Evolutionary conservation across 2,329 filamentous ascomycete species (phyloP).

Genomic region (Colletotrichum cordylinicola): DNA sequence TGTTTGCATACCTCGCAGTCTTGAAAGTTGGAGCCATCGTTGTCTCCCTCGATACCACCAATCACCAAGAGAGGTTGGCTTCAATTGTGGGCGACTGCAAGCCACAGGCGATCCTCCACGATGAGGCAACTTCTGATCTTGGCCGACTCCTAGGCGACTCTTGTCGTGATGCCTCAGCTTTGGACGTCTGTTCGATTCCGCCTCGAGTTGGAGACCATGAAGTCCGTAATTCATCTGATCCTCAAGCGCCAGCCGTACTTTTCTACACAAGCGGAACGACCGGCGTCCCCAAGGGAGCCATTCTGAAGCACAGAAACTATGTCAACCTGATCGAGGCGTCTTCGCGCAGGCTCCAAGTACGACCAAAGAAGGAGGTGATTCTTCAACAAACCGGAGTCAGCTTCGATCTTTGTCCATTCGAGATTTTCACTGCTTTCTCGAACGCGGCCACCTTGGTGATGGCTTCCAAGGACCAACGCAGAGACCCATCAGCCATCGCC

Average conservation of each 20-base stretch:
- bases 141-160: background rate
- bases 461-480: constrained; percentile 31
- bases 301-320: constrained; percentile 35
- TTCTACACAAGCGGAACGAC: constrained; percentile 39
- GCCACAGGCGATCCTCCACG: background rate
- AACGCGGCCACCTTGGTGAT: constrained; percentile 42
- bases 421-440: constrained; percentile 40
- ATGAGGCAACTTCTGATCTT: background rate
- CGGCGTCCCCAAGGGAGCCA: constrained; percentile 46
- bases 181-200: background rate
- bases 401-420: constrained; percentile 46
- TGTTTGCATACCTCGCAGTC: constrained; percentile 45
- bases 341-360: constrained; percentile 15
- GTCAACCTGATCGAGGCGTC: constrained; percentile 27
- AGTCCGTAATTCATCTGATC: background rate
- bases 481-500: constrained; percentile 39
- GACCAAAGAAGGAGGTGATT: constrained; percentile 27
- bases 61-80: background rate
- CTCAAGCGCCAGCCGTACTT: constrained; percentile 28
- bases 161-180: fast-evolving
- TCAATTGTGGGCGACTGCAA: background rate
- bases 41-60: constrained; percentile 36
- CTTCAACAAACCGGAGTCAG: constrained; percentile 43
- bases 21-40: constrained; percentile 41
- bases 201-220: background rate